phyloP scores from a whole-genome alignment of 257 asterid genomes.

The Striga asiatica region DNA sequence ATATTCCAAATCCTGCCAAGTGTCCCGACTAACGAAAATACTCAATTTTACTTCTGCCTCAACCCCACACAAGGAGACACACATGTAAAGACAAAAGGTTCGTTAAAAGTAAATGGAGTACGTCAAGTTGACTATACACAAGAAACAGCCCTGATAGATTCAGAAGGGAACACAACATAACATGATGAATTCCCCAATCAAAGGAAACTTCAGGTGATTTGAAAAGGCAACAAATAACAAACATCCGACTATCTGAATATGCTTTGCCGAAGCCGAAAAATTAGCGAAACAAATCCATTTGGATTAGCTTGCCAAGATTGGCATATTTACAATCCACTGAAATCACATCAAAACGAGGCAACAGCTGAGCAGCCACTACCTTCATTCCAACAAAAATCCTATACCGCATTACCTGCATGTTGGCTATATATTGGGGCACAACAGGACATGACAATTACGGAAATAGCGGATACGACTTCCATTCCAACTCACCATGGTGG shows the following conservation, averaged over 20 bases:
- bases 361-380: neutral
- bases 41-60: neutral
- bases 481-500: slow-evolving; percentile 2
- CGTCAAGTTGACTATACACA: neutral
- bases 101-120: too few relatives aligned
- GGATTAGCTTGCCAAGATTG: neutral
- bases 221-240: neutral
- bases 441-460: slow-evolving; percentile 3
- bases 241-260: slow-evolving; percentile 6
- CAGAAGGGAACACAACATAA: neutral
- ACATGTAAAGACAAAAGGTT: neutral
- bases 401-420: slow-evolving; percentile 1
- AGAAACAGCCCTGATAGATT: neutral
- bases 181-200: neutral
- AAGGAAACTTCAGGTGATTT: neutral
- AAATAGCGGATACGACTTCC: slow-evolving; percentile 11
- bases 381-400: slow-evolving; percentile 9
- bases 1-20: neutral
- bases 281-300: neutral
- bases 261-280: neutral
- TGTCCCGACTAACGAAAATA: neutral
- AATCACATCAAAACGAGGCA: neutral
- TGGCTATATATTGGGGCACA: neutral
- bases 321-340: neutral
- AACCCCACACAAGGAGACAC: neutral